Conservation (phyloP, 305 asterid species). For the Fraxinus ornus region DNA sequence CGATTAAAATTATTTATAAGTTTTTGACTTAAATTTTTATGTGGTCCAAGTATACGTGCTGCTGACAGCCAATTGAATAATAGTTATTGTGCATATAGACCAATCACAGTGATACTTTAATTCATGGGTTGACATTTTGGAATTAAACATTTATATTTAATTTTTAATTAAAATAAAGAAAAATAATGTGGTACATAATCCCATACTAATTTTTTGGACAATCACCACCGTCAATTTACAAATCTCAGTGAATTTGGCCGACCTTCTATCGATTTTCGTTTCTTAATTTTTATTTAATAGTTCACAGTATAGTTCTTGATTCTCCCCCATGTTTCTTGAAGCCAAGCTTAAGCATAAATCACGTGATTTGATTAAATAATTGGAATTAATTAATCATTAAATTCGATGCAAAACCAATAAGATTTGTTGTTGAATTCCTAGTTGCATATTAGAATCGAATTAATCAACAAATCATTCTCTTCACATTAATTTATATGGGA, state of each 20-base stretch:
- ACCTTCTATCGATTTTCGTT: not conserved
- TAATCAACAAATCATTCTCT: not conserved
- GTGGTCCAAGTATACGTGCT: not conserved
- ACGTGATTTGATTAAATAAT: not conserved
- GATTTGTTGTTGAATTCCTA: not conserved
- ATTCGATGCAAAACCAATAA: not conserved
- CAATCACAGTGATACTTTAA: not conserved
- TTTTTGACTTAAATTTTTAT: too few species aligned
- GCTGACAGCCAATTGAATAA: not conserved
- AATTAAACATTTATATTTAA: not conserved
- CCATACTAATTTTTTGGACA: not conserved
- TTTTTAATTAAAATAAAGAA: not conserved
- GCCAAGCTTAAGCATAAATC: not conserved
- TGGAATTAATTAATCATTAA: not conserved
- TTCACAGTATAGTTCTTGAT: not conserved
- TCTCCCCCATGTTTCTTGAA: not conserved
- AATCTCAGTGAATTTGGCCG: not conserved
- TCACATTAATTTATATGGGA: not conserved
- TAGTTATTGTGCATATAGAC: not conserved
- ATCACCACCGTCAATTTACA: not conserved
- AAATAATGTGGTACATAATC: not conserved
- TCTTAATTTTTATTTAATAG: not conserved
- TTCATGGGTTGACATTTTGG: not conserved
- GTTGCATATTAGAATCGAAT: not conserved
- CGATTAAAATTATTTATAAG: too few species aligned